These are phyloP conservation scores for Pichia inconspicua DNA, from an alignment of 1,139 yeast species.

Conservation along the genomic window DNA sequence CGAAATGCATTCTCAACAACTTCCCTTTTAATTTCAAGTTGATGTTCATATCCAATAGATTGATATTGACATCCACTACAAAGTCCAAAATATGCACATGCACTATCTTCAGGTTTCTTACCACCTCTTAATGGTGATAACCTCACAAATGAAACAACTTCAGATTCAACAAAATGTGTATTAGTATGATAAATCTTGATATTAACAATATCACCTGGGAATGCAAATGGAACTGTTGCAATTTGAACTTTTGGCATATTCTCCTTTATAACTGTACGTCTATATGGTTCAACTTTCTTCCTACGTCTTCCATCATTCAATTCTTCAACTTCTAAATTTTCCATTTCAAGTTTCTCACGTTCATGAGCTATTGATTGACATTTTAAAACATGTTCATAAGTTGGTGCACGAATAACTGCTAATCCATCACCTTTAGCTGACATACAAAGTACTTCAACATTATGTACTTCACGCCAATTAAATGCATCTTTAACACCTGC, in stretches of 20 bases:
- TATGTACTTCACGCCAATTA: slow-evolving; percentile 46
- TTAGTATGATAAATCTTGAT: slow-evolving; percentile 73
- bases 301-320: slow-evolving; percentile 3
- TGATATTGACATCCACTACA: slow-evolving; percentile 96
- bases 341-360: slow-evolving; percentile 7
- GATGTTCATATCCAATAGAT: slow-evolving; percentile 62
- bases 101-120: slow-evolving; percentile 17
- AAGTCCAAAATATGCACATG: slow-evolving; percentile 68
- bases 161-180: slow-evolving; percentile 68
- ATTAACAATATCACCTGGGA: slow-evolving; percentile 75
- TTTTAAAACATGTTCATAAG: slow-evolving; percentile 9
- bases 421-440: slow-evolving; percentile 80
- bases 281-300: slow-evolving; percentile 9
- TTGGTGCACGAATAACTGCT: slow-evolving; percentile 54
- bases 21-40: slow-evolving; percentile 59
- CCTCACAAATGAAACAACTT: slow-evolving; percentile 46
- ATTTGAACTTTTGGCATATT: slow-evolving; percentile 30
- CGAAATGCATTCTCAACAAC: slow-evolving; percentile 79
- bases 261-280: slow-evolving; percentile 8
- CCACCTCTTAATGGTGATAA: slow-evolving; percentile 36
- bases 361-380: slow-evolving; percentile 12
- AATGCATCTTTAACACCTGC: slow-evolving; percentile 41
- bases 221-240: slow-evolving; percentile 71
- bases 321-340: neutral
- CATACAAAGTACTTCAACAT: slow-evolving; percentile 50